Conservation (phyloP, 2,329 filamentous ascomycete species). For the Arthrinium puccinioides region DNA sequence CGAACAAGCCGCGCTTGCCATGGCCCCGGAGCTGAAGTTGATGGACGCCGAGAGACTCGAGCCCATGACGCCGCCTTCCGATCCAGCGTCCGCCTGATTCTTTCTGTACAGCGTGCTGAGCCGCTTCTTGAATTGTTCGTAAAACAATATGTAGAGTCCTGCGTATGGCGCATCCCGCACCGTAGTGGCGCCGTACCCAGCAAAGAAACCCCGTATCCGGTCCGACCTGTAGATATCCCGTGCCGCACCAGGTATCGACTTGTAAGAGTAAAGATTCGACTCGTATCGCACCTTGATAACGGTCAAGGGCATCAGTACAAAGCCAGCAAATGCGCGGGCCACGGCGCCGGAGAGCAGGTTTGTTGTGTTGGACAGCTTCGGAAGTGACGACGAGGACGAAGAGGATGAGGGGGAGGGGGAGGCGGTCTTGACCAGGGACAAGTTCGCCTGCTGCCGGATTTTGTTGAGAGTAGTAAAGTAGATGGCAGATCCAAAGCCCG, state of each 20-base stretch:
- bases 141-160: slow-evolving; percentile 88
- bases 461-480: slow-evolving; percentile 89
- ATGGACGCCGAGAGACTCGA: slow-evolving; percentile 53
- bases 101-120: slow-evolving; percentile 34
- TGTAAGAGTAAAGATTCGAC: slow-evolving; percentile 77
- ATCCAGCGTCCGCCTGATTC: slow-evolving; percentile 4
- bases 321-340: slow-evolving; percentile 79
- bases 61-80: slow-evolving; percentile 17
- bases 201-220: slow-evolving; percentile 80
- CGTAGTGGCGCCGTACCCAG: slow-evolving; percentile 88
- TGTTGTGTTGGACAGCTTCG: slow-evolving; percentile 73
- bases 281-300: slow-evolving; percentile 97
- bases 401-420: slow-evolving; percentile 5
- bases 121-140: slow-evolving; percentile 72
- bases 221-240: slow-evolving; percentile 66
- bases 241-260: slow-evolving; percentile 64
- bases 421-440: slow-evolving; percentile 11
- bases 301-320: slow-evolving; percentile 91
- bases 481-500: slow-evolving; percentile 84
- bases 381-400: slow-evolving; percentile 61
- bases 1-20: slow-evolving; percentile 77
- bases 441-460: slow-evolving; percentile 58
- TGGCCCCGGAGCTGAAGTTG: slow-evolving; percentile 77
- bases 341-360: slow-evolving; percentile 81
- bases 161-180: slow-evolving; percentile 95